A percentile compares a stretch with the other conserved stretches of the same genome.
These are phyloP conservation scores for Beauveria sp. DNA, from an alignment of 2,329 filamentous ascomycete species.

Conservation along the genomic window DNA sequence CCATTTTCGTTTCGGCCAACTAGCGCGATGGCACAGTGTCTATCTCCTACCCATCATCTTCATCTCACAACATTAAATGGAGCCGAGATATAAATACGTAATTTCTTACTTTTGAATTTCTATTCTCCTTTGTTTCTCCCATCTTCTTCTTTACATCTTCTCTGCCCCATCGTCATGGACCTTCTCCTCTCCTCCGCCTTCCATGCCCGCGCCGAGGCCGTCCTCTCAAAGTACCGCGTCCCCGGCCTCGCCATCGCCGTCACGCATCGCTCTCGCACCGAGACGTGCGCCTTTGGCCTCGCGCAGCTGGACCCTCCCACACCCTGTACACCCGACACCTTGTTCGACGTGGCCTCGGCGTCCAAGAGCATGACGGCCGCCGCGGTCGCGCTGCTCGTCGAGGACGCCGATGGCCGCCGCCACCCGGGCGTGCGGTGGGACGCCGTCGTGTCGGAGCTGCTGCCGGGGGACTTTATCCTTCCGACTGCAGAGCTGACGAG, in stretches of 20 bases:
- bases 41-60: no score
- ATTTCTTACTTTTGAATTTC: no score
- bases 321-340: constrained; percentile 18
- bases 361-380: constrained; percentile 22
- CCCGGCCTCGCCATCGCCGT: constrained; percentile 20
- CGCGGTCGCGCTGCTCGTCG: constrained; percentile 18
- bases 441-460: constrained; percentile 17
- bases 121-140: no score
- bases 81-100: no score
- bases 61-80: no score
- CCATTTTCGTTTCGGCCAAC: no score
- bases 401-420: constrained; percentile 14
- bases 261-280: constrained; percentile 2
- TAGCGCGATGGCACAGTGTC: no score
- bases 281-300: constrained; percentile 18
- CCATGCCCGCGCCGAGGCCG: constrained; percentile 4
- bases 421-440: constrained; percentile 19
- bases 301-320: constrained; percentile 15
- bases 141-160: no score
- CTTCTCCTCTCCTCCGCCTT: constrained; percentile 2
- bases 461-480: constrained; percentile 22
- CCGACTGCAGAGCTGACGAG: constrained; percentile 15
- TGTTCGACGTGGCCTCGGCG: constrained; percentile 22
- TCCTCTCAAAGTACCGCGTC: constrained; percentile 15
- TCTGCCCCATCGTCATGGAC: constrained; percentile 2